These are phyloP conservation scores for Cicer judaicum DNA, from an alignment of 306 rosid genomes.

Conservation along the genomic window DNA sequence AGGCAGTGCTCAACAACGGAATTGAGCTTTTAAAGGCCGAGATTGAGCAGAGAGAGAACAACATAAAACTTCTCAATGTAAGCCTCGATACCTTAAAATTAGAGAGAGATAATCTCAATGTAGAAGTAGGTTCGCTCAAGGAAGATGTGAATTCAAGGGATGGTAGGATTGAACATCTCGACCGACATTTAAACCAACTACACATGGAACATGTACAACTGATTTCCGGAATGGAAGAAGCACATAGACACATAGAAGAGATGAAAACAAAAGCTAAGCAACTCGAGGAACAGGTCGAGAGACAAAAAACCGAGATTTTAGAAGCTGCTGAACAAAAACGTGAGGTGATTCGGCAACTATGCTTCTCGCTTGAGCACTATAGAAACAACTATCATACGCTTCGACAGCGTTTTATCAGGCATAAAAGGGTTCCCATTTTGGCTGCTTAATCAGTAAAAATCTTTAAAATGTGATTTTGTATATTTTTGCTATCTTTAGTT, in stretches of 20 bases:
- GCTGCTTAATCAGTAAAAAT: constrained; percentile 50
- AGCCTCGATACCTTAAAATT: constrained; percentile 49
- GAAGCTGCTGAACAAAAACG: constrained; percentile 92
- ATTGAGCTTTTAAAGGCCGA: constrained; percentile 58
- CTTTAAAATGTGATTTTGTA: constrained; percentile 22
- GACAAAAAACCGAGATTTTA: constrained; percentile 58
- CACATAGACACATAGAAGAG: constrained; percentile 54
- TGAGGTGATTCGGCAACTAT: constrained; percentile 90
- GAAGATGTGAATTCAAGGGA: constrained; percentile 57
- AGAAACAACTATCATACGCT: constrained; percentile 68
- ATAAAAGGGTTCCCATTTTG: constrained; percentile 67
- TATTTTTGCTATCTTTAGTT: constrained; percentile 34
- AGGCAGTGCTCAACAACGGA: constrained; percentile 57
- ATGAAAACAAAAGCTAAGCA: constrained; percentile 56
- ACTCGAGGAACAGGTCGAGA: constrained; percentile 72
- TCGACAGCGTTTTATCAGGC: constrained; percentile 58
- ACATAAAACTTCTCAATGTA: constrained; percentile 52
- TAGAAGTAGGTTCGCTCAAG: constrained; percentile 51
- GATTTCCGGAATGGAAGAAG: constrained; percentile 56
- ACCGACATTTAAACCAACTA: constrained; percentile 57
- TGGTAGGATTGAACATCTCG: constrained; percentile 47
- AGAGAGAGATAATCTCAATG: constrained; percentile 62
- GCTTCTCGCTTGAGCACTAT: constrained; percentile 92
- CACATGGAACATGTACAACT: constrained; percentile 61
- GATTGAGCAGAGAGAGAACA: constrained; percentile 51